Conservation (phyloP, 78 protist species). For the Dictyostelium citrinum region DNA sequence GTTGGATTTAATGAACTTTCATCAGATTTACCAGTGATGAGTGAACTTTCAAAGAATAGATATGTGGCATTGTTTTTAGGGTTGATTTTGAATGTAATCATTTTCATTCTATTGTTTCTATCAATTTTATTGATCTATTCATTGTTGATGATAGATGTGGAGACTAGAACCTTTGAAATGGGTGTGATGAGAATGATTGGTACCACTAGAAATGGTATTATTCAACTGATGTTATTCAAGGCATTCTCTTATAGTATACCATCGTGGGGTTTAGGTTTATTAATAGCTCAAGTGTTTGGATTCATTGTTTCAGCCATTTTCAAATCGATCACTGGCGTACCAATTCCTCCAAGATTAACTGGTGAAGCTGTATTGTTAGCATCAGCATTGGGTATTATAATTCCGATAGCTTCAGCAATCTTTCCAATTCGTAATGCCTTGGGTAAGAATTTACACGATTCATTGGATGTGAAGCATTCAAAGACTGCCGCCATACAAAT, state of each 20-base stretch:
- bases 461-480: conserved; percentile 86
- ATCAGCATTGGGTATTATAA: conserved; percentile 79
- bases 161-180: conserved; percentile 93
- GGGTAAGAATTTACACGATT: conserved; percentile 70
- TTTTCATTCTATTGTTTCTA: conserved; percentile 77
- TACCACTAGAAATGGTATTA: conserved; percentile 72
- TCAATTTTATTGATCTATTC: conserved; percentile 92
- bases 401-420: conserved; percentile 87
- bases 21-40: conserved; percentile 50
- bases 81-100: conserved; percentile 86
- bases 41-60: conserved; percentile 28
- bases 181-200: conserved; percentile 93
- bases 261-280: conserved; percentile 89
- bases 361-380: conserved; percentile 66
- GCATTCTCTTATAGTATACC: conserved; percentile 91
- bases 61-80: conserved; percentile 88
- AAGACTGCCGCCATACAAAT: conserved; percentile 83
- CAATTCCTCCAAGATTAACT: conserved; percentile 50
- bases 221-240: conserved; percentile 82
- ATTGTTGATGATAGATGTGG: conserved; percentile 91
- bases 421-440: conserved; percentile 91
- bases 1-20: conserved; percentile 72
- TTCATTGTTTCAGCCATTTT: conserved; percentile 22
- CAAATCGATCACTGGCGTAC: conserved; percentile 37
- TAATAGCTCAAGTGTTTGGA: conserved; percentile 65